These are phyloP conservation scores for Nitzschia sp. DNA, from an alignment of 108 stramenopile species.

Conservation along the genomic window DNA sequence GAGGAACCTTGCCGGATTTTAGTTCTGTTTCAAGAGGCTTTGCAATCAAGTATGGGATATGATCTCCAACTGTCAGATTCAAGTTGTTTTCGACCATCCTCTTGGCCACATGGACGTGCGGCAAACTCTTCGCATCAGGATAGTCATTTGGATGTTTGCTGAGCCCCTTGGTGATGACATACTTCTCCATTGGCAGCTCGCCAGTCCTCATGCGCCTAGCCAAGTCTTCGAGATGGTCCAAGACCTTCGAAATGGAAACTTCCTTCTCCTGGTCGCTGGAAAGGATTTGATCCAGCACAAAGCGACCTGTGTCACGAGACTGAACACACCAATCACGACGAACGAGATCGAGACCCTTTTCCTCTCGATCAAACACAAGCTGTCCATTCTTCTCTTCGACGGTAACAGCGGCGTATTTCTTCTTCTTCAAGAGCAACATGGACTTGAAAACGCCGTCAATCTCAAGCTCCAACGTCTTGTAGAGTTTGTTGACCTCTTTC, in stretches of 20 bases:
- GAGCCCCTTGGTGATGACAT: slow-evolving; percentile 97
- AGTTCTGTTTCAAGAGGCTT: slow-evolving; percentile 46
- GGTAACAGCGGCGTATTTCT: slow-evolving; percentile 95
- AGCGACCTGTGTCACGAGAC: slow-evolving; percentile 91
- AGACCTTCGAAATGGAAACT: slow-evolving; percentile 82
- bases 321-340: slow-evolving; percentile 99
- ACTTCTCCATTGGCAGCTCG: slow-evolving; percentile 86
- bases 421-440: slow-evolving; percentile 99
- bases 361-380: slow-evolving; percentile 66
- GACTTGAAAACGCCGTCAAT: slow-evolving; percentile 95
- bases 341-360: slow-evolving; percentile 98
- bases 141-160: slow-evolving; percentile 99
- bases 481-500: slow-evolving; percentile 95
- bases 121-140: slow-evolving; percentile 93
- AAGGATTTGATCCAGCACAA: slow-evolving; percentile 92
- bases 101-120: slow-evolving; percentile 97
- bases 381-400: slow-evolving; percentile 69
- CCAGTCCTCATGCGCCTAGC: slow-evolving; percentile 84
- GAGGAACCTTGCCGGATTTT: slow-evolving; percentile 21
- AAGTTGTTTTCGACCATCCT: slow-evolving; percentile 90
- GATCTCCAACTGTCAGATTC: slow-evolving; percentile 95
- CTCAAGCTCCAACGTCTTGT: slow-evolving; percentile 96
- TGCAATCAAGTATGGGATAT: slow-evolving; percentile 98
- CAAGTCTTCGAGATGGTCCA: slow-evolving; percentile 87
- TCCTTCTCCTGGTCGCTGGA: slow-evolving; percentile 87